phyloP scores from a whole-genome alignment of 164 flowering plant species.

The Vitis amurensis region DNA sequence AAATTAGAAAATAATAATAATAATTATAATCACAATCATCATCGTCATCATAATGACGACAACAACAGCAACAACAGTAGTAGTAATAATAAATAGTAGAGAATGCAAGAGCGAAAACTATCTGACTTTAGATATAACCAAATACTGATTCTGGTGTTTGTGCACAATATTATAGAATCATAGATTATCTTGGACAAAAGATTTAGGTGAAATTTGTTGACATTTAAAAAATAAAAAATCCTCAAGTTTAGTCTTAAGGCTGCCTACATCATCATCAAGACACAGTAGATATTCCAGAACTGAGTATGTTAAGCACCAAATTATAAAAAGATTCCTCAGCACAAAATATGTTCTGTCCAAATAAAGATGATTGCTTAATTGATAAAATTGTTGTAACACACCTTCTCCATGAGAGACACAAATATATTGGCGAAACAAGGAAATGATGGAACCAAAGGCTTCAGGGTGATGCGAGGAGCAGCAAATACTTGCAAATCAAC shows the following conservation, averaged over 20 bases:
- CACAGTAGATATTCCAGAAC: too few relatives aligned
- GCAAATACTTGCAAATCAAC: conserved; percentile 97
- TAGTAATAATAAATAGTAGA: too few relatives aligned
- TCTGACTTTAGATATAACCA: not conserved
- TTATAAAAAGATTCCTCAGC: not conserved
- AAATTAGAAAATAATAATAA: not conserved
- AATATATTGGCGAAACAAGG: conserved; percentile 89
- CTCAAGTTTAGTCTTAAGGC: too few relatives aligned
- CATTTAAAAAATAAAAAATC: not conserved
- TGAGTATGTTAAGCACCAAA: too few relatives aligned
- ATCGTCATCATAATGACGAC: too few relatives aligned
- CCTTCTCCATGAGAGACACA: conserved; percentile 98
- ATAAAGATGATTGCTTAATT: not conserved
- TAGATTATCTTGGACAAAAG: not conserved
- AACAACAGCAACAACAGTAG: too few relatives aligned
- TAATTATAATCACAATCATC: too few relatives aligned
- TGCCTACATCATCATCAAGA: too few relatives aligned
- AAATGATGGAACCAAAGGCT: conserved; percentile 90
- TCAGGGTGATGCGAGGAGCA: conserved; percentile 82
- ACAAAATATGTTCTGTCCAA: too few relatives aligned
- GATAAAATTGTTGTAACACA: conserved; percentile 14
- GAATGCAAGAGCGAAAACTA: not conserved
- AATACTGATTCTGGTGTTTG: not conserved
- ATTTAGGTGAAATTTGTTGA: not conserved
- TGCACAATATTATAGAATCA: not conserved